Evolutionary conservation across 495 filamentous ascomycete species (phyloP), one percentile per base, ranked within the genome.

Genomic region (Talaromyces proteolyticus): DNA sequence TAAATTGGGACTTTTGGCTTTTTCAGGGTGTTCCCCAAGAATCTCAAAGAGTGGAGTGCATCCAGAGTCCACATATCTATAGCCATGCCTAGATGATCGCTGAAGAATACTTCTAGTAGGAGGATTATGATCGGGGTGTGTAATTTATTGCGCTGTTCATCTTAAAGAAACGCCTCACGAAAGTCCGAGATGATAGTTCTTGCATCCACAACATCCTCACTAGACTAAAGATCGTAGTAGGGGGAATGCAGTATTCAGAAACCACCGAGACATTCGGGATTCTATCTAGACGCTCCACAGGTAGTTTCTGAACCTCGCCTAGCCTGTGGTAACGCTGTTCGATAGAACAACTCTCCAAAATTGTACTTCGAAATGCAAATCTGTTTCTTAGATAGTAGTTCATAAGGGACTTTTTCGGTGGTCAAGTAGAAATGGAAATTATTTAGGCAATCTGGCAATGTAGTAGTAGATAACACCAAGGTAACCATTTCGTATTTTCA

Each of bases 11-110:
- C n/a, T n/a, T n/a, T n/a, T n/a, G n/a, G n/a, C n/a, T n/a, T n/a
- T n/a, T n/a, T n/a, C n/a, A n/a, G 52, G 50, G 14, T 52, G 41
- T 19, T 60, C 52, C 26, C 55, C 54, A 19, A 60, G 55, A 19
- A 62, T 42, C 19, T 59, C 54, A 42, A 57, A 57, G 29, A 59
- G n/a, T n/a, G n/a, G 47, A 19, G 53, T 56, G 24, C 56, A 29
- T 12, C 25, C 25, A 29, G 12, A 29, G 53, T 58, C 51, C 56
- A 61, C 8, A 59, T 48, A 34, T 62, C 59, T 26, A 44, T 42
- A 5, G 53, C 49, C 22, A 21, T 41, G 12, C 49, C 53, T 8
- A 61, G 36, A 11, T 19, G 43, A 16, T 58, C 52, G 18, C 52
- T n/a, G 36, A 57, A 60, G 48, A 49, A 44, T 10, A 18, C 18